Base-by-base conservation (phyloP, 495 filamentous ascomycete genomes). In the Penicillium lividum region DNA sequence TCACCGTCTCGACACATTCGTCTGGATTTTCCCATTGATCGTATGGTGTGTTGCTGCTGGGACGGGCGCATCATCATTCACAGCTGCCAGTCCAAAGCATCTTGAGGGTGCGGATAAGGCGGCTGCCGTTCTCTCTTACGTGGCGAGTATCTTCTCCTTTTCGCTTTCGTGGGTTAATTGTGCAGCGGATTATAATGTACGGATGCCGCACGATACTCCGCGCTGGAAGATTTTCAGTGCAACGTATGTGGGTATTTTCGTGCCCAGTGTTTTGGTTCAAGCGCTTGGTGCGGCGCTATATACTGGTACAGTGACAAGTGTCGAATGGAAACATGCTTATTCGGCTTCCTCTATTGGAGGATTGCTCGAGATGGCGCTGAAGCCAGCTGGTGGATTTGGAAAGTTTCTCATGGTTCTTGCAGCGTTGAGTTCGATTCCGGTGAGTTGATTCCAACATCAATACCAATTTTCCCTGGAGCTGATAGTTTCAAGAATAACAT, bases 181-280 rank as follows among this genome's bases (percentile, higher is more conserved):
- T 60, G 84, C 86, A 1, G 83, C 86, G 7, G 86, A 89, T 60
- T 89, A 88, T 66, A 86, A 84, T 29, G 84, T 87, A 7, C 89
- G 89, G 60, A 86, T 87, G 62, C 85, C 85, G 1, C 68, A 70
- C 2, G 68, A 66, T 25, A 76, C 76, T 18, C 74, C 80, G n/a
- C 74, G 79, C 6, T 66, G 51, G 27, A 77, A 77, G 4, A 74
- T 89, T 36, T 90, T 89, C 71, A 51, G 82, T 43, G 84, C 79
- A 67, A 87, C 85, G 4, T 89, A 83, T 62, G 71, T 70, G 15
- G 86, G 87, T 8, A 77, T 89, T 16, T 80, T 82, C 48, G 66
- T 85, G 56, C 80, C 86, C 2, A 80, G 87, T 0, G 74, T 87
- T 6, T 84, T 90, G 67, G 82, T 82, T 1, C 78, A 89, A 68